These are phyloP conservation scores for Mitragyna speciosa DNA, from an alignment of 257 asterid species.

Conservation along the genomic window DNA sequence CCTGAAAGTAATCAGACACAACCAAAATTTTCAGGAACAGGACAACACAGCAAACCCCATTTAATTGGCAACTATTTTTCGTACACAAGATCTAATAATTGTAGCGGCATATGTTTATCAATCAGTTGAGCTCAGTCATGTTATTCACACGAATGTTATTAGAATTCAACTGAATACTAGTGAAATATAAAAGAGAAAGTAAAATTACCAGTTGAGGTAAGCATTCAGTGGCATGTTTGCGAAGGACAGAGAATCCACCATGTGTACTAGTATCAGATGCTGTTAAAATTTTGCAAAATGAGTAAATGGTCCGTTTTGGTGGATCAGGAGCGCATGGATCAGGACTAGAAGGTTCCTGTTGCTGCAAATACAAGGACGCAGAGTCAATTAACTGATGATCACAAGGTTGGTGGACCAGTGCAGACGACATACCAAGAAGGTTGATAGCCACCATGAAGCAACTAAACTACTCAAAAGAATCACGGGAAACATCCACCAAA, in stretches of 20 bases:
- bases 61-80: neutral
- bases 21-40: conserved; percentile 14
- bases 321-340: conserved; percentile 56
- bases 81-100: neutral
- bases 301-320: conserved; percentile 49
- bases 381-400: neutral
- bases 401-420: neutral
- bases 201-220: conserved; percentile 67
- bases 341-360: conserved; percentile 55
- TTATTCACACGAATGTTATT: neutral
- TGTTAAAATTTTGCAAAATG: conserved; percentile 75
- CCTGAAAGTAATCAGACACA: conserved; percentile 39
- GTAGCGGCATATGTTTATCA: neutral
- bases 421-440: neutral
- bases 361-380: conserved; percentile 28
- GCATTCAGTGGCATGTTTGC: conserved; percentile 90
- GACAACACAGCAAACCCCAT: neutral
- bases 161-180: neutral
- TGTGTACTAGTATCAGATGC: conserved; percentile 95
- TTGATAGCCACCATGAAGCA: neutral
- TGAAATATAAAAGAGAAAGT: neutral
- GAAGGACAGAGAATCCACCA: conserved; percentile 89
- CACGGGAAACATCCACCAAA: neutral
- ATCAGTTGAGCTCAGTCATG: neutral
- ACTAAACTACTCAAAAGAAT: neutral